Evolutionary conservation across 768 basidiomycete genomes (phyloP).

Genomic region (Termitomyces sp.): DNA sequence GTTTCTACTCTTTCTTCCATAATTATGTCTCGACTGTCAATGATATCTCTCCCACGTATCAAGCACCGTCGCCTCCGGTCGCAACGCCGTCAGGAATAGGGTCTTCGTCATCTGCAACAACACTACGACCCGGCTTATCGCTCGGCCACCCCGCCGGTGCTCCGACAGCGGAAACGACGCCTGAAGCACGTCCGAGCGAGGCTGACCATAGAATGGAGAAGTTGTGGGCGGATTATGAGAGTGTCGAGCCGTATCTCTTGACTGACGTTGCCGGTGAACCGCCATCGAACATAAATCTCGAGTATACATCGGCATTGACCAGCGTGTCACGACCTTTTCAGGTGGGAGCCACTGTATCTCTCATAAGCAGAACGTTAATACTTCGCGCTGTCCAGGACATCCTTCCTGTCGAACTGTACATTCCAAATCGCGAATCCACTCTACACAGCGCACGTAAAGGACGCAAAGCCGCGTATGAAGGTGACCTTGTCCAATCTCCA

Average conservation of each 20-base stretch:
- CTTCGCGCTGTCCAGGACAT: constrained; percentile 47
- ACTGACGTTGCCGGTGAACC: constrained; percentile 44
- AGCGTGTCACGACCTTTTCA: constrained; percentile 53
- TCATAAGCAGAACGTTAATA: background rate
- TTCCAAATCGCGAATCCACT: constrained; percentile 69
- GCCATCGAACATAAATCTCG: constrained; percentile 51
- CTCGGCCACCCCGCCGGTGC: constrained; percentile 17
- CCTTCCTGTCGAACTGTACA: constrained; percentile 71
- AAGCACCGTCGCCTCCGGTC: constrained; percentile 30
- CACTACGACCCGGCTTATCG: constrained; percentile 29
- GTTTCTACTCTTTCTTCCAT: constrained; percentile 93
- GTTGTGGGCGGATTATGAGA: constrained; percentile 85
- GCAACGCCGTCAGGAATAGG: constrained; percentile 26
- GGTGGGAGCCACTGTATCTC: constrained; percentile 32
- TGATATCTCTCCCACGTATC: constrained; percentile 54
- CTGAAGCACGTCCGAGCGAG: constrained; percentile 61
- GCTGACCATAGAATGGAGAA: constrained; percentile 84
- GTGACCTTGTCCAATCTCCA: constrained; percentile 26
- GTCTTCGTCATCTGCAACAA: constrained; percentile 30
- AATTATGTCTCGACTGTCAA: constrained; percentile 82
- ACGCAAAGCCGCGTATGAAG: constrained; percentile 57
- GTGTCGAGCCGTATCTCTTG: constrained; percentile 67
- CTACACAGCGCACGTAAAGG: constrained; percentile 29
- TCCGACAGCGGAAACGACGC: constrained; percentile 23
- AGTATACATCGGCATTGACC: constrained; percentile 42